Evolutionary conservation across 1,139 yeast genomes (phyloP).

Genomic region (Scheffersomyces cryptocercus): DNA sequence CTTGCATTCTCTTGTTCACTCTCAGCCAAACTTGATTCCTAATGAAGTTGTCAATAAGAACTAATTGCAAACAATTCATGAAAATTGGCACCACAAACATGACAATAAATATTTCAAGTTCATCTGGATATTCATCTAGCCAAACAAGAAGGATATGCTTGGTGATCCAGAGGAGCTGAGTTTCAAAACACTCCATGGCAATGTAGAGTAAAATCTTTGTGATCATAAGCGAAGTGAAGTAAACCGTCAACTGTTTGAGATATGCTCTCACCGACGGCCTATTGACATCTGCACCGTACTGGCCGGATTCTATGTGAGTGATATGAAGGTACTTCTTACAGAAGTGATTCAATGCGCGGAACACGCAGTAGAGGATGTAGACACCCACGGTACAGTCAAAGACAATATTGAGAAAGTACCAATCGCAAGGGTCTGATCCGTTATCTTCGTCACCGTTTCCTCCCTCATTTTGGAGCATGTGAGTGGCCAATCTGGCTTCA

Average conservation of each 20-base stretch:
- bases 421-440: slow-evolving; percentile 63
- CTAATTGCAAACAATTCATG: slow-evolving; percentile 85
- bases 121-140: slow-evolving; percentile 74
- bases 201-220: slow-evolving; percentile 58
- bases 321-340: slow-evolving; percentile 33
- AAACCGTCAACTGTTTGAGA: slow-evolving; percentile 71
- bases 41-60: slow-evolving; percentile 84
- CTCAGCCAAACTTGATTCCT: slow-evolving; percentile 45
- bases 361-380: slow-evolving; percentile 66
- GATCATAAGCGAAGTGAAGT: slow-evolving; percentile 61
- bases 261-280: slow-evolving; percentile 70
- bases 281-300: slow-evolving; percentile 60
- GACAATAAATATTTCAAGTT: slow-evolving; percentile 80
- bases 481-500: neutral
- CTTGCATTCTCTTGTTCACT: slow-evolving; percentile 21
- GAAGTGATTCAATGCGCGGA: slow-evolving; percentile 46
- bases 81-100: slow-evolving; percentile 78
- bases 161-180: slow-evolving; percentile 46
- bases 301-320: slow-evolving; percentile 73
- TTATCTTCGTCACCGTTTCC: slow-evolving; percentile 22
- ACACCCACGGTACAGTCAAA: slow-evolving; percentile 97
- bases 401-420: slow-evolving; percentile 87
- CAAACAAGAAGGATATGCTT: slow-evolving; percentile 59
- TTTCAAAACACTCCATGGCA: slow-evolving; percentile 41
- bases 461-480: neutral